Conservation (phyloP, 225 moss, liverwort and hornwort genomes). For the Pseudisothecium myosuroides region DNA sequence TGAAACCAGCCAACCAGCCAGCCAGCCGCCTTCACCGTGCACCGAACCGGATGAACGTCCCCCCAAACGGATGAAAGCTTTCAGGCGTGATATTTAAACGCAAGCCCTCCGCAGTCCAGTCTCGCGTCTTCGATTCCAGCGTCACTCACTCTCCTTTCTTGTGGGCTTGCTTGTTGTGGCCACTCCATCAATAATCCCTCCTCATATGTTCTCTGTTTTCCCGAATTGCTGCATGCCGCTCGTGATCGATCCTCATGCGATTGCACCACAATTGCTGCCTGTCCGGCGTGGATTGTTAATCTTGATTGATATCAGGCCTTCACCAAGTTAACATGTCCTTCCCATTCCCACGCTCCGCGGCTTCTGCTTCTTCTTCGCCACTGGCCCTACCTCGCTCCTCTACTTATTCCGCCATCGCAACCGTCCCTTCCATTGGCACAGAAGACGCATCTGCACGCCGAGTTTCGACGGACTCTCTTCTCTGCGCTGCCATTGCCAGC, state of each 20-base stretch:
- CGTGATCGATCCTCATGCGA: background rate
- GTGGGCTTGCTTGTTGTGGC: background rate
- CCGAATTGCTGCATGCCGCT: background rate
- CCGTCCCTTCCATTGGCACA: background rate
- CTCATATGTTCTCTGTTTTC: background rate
- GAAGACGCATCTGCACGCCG: background rate
- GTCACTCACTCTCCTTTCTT: background rate
- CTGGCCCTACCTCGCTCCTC: background rate
- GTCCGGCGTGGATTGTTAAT: background rate
- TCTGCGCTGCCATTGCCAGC: background rate
- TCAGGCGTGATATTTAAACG: background rate
- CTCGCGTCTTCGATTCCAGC: background rate
- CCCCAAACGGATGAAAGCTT: background rate
- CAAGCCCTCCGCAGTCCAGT: background rate
- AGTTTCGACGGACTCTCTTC: background rate
- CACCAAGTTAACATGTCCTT: constrained; percentile 13
- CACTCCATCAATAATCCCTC: background rate
- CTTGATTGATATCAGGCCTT: background rate
- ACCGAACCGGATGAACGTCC: background rate
- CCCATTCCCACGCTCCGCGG: background rate
- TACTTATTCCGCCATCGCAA: background rate
- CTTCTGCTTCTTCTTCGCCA: background rate
- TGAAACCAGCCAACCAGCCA: background rate
- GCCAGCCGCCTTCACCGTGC: background rate
- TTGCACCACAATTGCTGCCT: background rate